Base-by-base conservation (phyloP, 495 filamentous ascomycete genomes). In the Haplographium delicatum region DNA sequence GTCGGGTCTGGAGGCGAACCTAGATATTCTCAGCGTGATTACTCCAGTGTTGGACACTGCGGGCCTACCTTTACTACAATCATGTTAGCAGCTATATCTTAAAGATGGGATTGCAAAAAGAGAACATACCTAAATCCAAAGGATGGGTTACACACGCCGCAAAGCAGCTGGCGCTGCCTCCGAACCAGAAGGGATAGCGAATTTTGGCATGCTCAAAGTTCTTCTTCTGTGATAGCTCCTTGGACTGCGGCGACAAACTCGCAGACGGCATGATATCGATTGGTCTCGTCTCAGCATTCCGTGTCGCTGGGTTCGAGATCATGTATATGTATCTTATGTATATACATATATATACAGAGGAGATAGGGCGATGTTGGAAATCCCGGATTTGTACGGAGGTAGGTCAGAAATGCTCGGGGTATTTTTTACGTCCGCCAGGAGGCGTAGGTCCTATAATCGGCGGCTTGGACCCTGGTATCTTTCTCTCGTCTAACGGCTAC, bases 111-210 rank as follows among this genome's bases (percentile, higher is more conserved):
- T 5, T 5, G 39, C 7, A 8, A 16, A 27, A 25, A 11, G 35
- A 42, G 5, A 33, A 24, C 41, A 8, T 71, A 88, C 85, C 74
- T 33, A 87, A 73, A 78, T 95, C 89, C 58, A 96, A 72, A 23
- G 91, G 91, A 72, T 96, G 91, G 26, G 91, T 96, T 19, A 94
- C 82, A 56, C 80, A 82, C 9, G 91, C 91, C 28, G 91, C 90
- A 71, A 94, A 84, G 65, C 86, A 91, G 56, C 85, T 90, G 16
- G 91, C 88, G 61, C 85, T 91, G 19, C 91, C 91, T 31, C 91
- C 91, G 68, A 96, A 95, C 91, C 91, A 96, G 70, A 96, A 93
- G 24, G 86, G 86, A 65, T 89, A 89, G 53, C 77, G 75, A 33
- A 84, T 71, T 20, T 54, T 41, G 23, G 43, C 44, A 60, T 67